phyloP scores from a whole-genome alignment of 2,329 filamentous ascomycete species.

The Penicillium sp. region DNA sequence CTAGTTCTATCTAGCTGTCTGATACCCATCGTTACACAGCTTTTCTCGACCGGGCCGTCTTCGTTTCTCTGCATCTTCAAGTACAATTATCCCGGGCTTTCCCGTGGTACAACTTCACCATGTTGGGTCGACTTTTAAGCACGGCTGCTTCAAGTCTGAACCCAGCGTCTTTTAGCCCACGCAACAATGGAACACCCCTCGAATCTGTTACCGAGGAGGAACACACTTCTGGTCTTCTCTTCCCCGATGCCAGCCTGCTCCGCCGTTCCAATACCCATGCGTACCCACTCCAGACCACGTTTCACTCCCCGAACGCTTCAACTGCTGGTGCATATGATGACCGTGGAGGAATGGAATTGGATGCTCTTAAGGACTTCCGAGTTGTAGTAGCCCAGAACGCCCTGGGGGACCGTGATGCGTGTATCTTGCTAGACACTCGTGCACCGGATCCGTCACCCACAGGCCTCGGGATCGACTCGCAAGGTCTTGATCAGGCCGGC shows the following conservation, averaged over 20 bases:
- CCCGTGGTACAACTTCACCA: constrained; percentile 25
- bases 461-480: constrained; percentile 38
- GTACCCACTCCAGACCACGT: constrained; percentile 43
- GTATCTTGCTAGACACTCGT: constrained; percentile 48
- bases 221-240: constrained; percentile 50
- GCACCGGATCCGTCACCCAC: constrained; percentile 30
- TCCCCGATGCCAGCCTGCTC: constrained; percentile 47
- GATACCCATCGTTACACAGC: constrained; percentile 27
- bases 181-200: constrained; percentile 38
- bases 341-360: constrained; percentile 48
- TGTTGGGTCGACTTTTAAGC: constrained; percentile 47
- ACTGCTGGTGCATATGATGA: constrained; percentile 49
- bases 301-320: constrained; percentile 46
- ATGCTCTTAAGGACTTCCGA: constrained; percentile 46
- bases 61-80: constrained; percentile 13
- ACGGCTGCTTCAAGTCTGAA: constrained; percentile 47
- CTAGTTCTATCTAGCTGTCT: constrained; percentile 32
- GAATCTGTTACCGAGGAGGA: constrained; percentile 53
- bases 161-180: constrained; percentile 40
- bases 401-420: constrained; percentile 49
- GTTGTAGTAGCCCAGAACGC: constrained; percentile 52
- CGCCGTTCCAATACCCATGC: constrained; percentile 42
- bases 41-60: constrained; percentile 14
- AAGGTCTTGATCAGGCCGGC: constrained; percentile 30
- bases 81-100: constrained; percentile 10